Percentiles rank a stretch among this genome's conserved stretches.
These are phyloP conservation scores for Globisporangium heterothallicum DNA, from an alignment of 352 stramenopile genomes.

Conservation along the genomic window DNA sequence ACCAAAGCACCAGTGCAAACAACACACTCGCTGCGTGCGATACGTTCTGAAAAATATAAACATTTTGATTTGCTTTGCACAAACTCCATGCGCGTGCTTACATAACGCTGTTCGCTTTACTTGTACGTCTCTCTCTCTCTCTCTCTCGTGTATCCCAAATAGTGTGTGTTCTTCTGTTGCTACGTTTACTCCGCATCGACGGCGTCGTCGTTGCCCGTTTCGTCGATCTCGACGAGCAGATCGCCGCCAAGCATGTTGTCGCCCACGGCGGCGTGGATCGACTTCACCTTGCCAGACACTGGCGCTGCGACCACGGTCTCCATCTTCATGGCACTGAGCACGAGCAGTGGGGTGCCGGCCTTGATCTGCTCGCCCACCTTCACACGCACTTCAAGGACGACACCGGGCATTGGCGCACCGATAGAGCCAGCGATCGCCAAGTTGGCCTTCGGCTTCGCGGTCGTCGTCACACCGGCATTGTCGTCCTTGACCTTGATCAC, in stretches of 20 bases:
- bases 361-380: slow-evolving; percentile 91
- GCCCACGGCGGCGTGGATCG: slow-evolving; percentile 88
- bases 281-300: slow-evolving; percentile 86
- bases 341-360: slow-evolving; percentile 88
- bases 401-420: slow-evolving; percentile 95
- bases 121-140: not conserved
- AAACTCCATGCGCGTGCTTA: not conserved
- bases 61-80: no score
- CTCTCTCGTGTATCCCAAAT: not conserved
- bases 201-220: slow-evolving; percentile 56
- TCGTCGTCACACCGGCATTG: slow-evolving; percentile 51
- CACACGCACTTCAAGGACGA: slow-evolving; percentile 94
- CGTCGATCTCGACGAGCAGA: slow-evolving; percentile 94
- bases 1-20: no score
- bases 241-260: slow-evolving; percentile 94
- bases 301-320: slow-evolving; percentile 93
- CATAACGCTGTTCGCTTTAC: no score
- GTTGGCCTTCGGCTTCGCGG: slow-evolving; percentile 85
- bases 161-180: not conserved
- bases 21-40: no score
- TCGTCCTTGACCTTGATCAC: slow-evolving; percentile 92
- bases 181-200: slow-evolving; percentile 12
- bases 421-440: slow-evolving; percentile 73
- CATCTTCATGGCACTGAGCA: slow-evolving; percentile 99
- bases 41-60: no score